These are phyloP conservation scores for Typha latifolia DNA, from an alignment of 176 grass and related monocot genomes.

Conservation along the genomic window DNA sequence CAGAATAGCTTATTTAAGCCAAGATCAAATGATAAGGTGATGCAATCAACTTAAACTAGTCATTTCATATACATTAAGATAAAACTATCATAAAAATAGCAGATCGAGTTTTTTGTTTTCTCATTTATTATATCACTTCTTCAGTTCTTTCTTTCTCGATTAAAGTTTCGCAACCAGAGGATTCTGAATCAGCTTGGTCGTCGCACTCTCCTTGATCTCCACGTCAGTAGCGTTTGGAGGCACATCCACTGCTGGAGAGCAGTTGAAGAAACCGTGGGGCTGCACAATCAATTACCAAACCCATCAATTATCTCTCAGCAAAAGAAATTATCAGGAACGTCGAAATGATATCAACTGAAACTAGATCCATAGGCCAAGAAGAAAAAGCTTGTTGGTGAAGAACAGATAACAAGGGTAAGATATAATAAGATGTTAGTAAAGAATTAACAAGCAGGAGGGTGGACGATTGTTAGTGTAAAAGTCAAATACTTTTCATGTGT, in stretches of 20 bases:
- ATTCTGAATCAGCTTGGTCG: slow-evolving; percentile 67
- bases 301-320: background rate
- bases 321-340: background rate
- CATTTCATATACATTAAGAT: no score
- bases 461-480: no score
- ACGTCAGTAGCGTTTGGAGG: slow-evolving; percentile 52
- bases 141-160: slow-evolving; percentile 18
- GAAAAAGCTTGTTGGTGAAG: no score
- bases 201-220: slow-evolving; percentile 62
- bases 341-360: background rate
- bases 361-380: background rate
- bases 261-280: slow-evolving; percentile 99
- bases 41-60: no score
- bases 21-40: no score
- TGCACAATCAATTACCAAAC: slow-evolving; percentile 18
- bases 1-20: no score
- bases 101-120: background rate
- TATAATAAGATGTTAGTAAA: no score
- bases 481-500: no score
- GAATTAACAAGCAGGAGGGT: no score
- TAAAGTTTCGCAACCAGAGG: slow-evolving; percentile 74
- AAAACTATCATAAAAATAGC: no score
- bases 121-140: background rate
- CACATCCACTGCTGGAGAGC: slow-evolving; percentile 85
- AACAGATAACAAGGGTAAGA: no score